phyloP scores from a whole-genome alignment of 2,329 filamentous ascomycete genomes.

The Penicillium sp. region DNA sequence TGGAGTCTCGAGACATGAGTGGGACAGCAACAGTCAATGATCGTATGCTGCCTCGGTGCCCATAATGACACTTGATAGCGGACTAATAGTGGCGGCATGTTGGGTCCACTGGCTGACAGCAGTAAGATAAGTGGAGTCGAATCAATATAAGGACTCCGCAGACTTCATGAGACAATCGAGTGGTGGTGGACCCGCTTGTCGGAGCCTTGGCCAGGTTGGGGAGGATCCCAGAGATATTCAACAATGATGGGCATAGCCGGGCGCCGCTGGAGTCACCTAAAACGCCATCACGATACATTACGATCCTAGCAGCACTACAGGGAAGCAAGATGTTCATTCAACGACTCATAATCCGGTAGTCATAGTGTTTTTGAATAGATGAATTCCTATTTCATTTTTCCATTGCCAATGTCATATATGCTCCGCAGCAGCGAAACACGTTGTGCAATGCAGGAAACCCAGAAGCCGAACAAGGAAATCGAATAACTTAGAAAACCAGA shows the following conservation, averaged over 20 bases:
- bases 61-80: too few species aligned
- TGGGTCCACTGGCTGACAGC: not conserved
- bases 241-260: too few species aligned
- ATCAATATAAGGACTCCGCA: not conserved
- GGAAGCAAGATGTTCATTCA: conserved; percentile 4
- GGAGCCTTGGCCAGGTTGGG: not conserved
- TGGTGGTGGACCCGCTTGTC: not conserved
- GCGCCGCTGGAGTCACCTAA: too few species aligned
- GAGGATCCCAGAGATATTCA: not conserved
- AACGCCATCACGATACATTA: not conserved
- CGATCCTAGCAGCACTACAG: conserved; percentile 3
- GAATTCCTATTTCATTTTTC: conserved; percentile 46
- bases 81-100: not conserved
- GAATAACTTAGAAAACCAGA: conserved; percentile 87
- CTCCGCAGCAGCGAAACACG: conserved; percentile 35
- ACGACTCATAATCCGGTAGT: conserved; percentile 37
- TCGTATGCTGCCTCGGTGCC: too few species aligned
- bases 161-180: not conserved
- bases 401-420: conserved; percentile 43
- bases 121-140: not conserved
- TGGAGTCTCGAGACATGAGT: too few species aligned
- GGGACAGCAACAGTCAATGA: too few species aligned
- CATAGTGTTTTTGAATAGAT: conserved; percentile 40
- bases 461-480: conserved; percentile 46
- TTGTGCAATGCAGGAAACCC: conserved; percentile 44